These are phyloP conservation scores for Heterobasidion irregulare DNA, from an alignment of 1,284 basidiomycete genomes.

Conservation along the genomic window DNA sequence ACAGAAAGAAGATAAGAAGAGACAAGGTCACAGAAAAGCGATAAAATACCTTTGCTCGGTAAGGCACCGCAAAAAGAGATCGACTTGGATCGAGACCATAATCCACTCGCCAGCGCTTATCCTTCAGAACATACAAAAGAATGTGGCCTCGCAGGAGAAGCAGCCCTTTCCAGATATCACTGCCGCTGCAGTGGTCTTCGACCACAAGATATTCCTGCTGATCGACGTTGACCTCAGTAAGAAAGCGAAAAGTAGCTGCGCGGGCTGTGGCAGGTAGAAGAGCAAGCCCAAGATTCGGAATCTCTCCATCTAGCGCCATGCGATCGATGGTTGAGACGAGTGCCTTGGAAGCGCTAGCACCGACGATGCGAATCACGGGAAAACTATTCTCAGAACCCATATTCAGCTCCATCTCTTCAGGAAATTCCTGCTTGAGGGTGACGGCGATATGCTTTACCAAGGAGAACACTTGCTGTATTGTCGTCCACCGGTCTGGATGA, in stretches of 20 bases:
- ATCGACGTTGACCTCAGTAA: conserved; percentile 1
- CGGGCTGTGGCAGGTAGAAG: conserved; percentile 7
- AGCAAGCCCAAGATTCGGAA: conserved; percentile 5
- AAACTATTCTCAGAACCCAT: conserved; percentile 1
- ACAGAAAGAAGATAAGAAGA: background rate
- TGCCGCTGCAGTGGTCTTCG: conserved; percentile 10
- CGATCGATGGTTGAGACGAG: conserved; percentile 5
- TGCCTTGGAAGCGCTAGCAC: background rate
- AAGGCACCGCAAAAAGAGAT: conserved; percentile 3
- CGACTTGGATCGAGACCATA: conserved; percentile 1
- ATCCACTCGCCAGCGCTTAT: conserved; percentile 14
- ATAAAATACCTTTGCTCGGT: conserved; percentile 3
- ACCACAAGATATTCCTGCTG: conserved; percentile 4
- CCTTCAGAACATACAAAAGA: conserved; percentile 22
- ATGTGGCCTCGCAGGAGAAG: conserved; percentile 34
- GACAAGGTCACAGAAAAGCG: background rate
- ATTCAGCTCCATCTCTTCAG: conserved; percentile 5
- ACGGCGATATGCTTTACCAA: conserved; percentile 15
- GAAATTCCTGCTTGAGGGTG: conserved; percentile 15
- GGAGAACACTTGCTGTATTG: conserved; percentile 30
- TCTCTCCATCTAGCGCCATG: conserved; percentile 5
- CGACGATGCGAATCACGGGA: conserved; percentile 11
- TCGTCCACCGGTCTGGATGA: conserved; percentile 39
- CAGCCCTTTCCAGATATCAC: conserved; percentile 24
- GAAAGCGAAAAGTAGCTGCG: conserved; percentile 5